Evolutionary conservation across 805 yeast species (phyloP), one percentile per base, ranked within the genome.

Genomic region (Naumovozyma baii): DNA sequence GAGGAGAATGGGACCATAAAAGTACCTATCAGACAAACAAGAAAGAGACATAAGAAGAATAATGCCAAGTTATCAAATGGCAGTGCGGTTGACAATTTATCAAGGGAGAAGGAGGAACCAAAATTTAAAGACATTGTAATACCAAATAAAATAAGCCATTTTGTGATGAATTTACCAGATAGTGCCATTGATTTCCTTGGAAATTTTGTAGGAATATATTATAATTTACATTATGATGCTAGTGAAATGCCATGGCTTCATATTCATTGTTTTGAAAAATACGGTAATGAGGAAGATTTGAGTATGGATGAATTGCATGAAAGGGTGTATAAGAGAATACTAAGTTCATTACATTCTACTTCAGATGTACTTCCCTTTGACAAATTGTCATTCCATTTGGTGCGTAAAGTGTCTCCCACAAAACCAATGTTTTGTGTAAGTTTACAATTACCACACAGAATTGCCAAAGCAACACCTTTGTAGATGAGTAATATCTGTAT

Each of bases 161-260:
- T 77, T 53, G 95, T 86, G 9, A 92, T 92, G 98, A 92, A 92
- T 56, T 70, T 92, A 41, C 99, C 99, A 2, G 98, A 86, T 54
- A 73, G 87, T 34, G 96, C 98, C 0, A 67, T 92, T 17, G 79
- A 80, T 15, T 92, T 92, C 52, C 63, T 87, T 39, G 78, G 80
- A 50, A 83, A 81, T 37, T 90, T 76, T 52, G 67, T 76, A 26
- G 96, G 96, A 0, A 66, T 88, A 20, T 84, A 81, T 58, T 47
- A 68, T 1, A 68, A 12, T 53, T 64, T 36, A 58, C 70, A 1
- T 62, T 57, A 36, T 51, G 60, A 57, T 3, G 34, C 37, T 14
- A 34, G 35, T 55, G 68, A 68, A 42, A 62, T 85, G 41, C 97
- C 97, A 1, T 64, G 67, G 43, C 72, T 92, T 29, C 88, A 94